Percentiles rank a stretch among this genome's conserved stretches.
phyloP scores from a whole-genome alignment of 805 yeast species.

The Yarrowia keelungensis region DNA sequence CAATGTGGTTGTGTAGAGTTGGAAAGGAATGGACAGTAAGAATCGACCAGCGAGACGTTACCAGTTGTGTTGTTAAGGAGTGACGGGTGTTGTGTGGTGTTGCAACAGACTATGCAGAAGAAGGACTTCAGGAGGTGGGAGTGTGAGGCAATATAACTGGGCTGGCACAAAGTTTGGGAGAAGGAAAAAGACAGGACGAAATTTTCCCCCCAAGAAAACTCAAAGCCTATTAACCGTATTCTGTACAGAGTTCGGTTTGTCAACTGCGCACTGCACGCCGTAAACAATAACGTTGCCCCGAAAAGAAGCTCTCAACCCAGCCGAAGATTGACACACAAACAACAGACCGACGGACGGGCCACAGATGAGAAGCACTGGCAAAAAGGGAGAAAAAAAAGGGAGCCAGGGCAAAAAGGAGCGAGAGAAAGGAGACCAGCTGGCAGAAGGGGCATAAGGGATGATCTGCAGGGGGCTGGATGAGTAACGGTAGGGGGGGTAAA shows the following conservation, averaged over 20 bases:
- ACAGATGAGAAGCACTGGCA: constrained; percentile 1
- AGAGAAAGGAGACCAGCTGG: not conserved
- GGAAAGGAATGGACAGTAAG: constrained; percentile 38
- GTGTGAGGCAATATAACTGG: constrained; percentile 38
- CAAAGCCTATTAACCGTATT: constrained; percentile 4
- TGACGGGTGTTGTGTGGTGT: constrained; percentile 29
- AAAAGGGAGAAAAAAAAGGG: constrained; percentile 11
- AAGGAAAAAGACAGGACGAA: constrained; percentile 24
- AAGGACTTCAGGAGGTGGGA: constrained; percentile 26
- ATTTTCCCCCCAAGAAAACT: constrained; percentile 4
- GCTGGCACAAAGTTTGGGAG: constrained; percentile 28
- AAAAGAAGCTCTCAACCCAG: constrained; percentile 33
- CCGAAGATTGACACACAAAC: constrained; percentile 24
- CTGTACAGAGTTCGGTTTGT: not conserved
- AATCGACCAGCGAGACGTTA: constrained; percentile 39
- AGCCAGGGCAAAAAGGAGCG: constrained; percentile 1
- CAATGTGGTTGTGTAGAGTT: not conserved
- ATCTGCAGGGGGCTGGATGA: constrained; percentile 37
- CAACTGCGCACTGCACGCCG: constrained; percentile 20
- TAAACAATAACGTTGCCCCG: constrained; percentile 34
- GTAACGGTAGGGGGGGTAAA: not conserved
- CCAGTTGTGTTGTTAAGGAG: constrained; percentile 37
- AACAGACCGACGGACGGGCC: constrained; percentile 18
- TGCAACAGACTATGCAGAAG: constrained; percentile 37
- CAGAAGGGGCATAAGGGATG: not conserved